Evolutionary conservation across 441 rosid genomes (phyloP).

Genomic region (Biscutella auriculata): DNA sequence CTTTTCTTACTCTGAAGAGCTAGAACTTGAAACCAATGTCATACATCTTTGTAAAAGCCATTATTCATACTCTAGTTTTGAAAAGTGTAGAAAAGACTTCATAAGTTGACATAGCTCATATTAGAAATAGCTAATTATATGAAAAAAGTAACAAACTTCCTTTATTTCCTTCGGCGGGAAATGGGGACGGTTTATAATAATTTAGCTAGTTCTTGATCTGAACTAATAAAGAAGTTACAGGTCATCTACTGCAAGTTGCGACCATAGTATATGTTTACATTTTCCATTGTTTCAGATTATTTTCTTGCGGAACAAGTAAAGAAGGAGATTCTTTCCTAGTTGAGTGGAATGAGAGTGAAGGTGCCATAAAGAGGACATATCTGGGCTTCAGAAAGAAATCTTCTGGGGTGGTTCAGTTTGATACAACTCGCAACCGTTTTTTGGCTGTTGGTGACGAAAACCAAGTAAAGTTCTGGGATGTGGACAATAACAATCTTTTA

Average conservation of each 20-base stretch:
- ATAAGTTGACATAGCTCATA: not conserved
- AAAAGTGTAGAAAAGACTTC: not conserved
- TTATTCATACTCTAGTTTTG: not conserved
- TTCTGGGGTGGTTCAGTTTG: slow-evolving; percentile 54
- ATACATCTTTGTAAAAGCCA: slow-evolving; percentile 15
- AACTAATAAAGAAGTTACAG: not conserved
- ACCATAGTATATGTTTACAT: not conserved
- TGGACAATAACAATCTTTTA: slow-evolving; percentile 41
- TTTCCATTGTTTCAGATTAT: slow-evolving; percentile 34
- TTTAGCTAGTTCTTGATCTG: not conserved
- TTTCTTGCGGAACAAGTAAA: slow-evolving; percentile 55
- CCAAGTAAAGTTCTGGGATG: slow-evolving; percentile 52
- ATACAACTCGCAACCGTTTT: no score
- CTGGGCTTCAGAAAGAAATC: slow-evolving; percentile 49
- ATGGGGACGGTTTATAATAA: not conserved
- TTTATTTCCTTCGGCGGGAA: not conserved
- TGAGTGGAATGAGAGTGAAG: slow-evolving; percentile 68
- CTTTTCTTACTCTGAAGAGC: not conserved
- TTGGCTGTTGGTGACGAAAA: slow-evolving; percentile 58
- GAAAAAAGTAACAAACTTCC: not conserved
- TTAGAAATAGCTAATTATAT: not conserved
- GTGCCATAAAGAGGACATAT: slow-evolving; percentile 46
- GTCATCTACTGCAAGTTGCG: slow-evolving; percentile 20
- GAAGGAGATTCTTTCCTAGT: slow-evolving; percentile 50
- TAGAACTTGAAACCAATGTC: not conserved